Percentiles rank a stretch among this genome's conserved stretches.
These are phyloP conservation scores for Pisolithus sp. DNA, from an alignment of 768 basidiomycete species.

Conservation along the genomic window DNA sequence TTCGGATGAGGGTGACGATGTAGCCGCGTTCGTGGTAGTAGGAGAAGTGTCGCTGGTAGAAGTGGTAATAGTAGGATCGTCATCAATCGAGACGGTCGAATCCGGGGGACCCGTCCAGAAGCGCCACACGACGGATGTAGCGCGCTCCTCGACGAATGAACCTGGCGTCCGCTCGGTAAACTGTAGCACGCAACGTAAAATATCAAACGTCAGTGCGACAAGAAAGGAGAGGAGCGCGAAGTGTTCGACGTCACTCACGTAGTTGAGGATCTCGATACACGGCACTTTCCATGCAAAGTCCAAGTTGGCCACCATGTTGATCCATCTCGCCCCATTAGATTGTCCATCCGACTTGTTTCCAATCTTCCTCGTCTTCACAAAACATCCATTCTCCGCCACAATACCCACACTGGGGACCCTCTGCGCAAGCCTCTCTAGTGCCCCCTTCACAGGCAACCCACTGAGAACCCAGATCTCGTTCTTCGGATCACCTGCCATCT, in stretches of 20 bases:
- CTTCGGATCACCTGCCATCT: conserved; percentile 52
- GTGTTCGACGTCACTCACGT: conserved; percentile 43
- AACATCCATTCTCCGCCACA: conserved; percentile 88
- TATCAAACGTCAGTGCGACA: neutral
- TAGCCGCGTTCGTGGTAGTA: neutral
- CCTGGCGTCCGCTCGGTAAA: conserved; percentile 87
- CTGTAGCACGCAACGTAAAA: conserved; percentile 31
- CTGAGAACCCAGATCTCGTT: conserved; percentile 84
- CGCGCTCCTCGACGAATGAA: conserved; percentile 77
- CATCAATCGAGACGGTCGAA: neutral
- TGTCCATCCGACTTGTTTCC: conserved; percentile 8
- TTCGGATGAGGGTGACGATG: neutral
- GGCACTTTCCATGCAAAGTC: conserved; percentile 77
- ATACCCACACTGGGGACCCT: conserved; percentile 66
- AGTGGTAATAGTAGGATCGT: neutral
- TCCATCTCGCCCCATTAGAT: conserved; percentile 40
- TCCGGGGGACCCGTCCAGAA: conserved; percentile 60
- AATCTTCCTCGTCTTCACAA: conserved; percentile 50
- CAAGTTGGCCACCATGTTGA: conserved; percentile 73
- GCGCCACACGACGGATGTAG: conserved; percentile 78
- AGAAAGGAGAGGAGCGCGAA: neutral
- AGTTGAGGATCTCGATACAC: conserved; percentile 78
- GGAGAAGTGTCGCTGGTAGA: conserved; percentile 13
- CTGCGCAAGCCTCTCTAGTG: conserved; percentile 57
- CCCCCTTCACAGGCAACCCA: conserved; percentile 58